Evolutionary conservation across 108 stramenopile species (phyloP).

Genomic region (Cyclotella atomus): DNA sequence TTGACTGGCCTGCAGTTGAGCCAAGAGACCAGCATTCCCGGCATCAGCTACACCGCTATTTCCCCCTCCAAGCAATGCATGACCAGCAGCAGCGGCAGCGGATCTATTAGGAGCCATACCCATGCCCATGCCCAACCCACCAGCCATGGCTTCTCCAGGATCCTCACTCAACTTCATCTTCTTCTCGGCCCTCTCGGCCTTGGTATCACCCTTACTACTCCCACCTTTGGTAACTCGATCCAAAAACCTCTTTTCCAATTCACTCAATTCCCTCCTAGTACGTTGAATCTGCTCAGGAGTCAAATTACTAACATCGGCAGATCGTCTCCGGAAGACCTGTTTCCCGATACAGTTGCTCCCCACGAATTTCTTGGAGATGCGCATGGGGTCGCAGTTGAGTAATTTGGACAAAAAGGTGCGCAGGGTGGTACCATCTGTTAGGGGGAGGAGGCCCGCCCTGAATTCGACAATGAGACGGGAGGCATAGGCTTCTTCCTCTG

Average conservation of each 20-base stretch:
- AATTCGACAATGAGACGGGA: conserved; percentile 93
- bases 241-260: conserved; percentile 92
- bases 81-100: background rate
- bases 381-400: conserved; percentile 98
- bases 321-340: conserved; percentile 93
- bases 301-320: conserved; percentile 91
- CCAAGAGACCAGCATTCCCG: conserved; percentile 18
- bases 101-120: background rate
- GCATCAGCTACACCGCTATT: conserved; percentile 67
- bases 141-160: background rate
- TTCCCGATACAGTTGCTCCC: conserved; percentile 97
- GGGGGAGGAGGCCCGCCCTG: conserved; percentile 89
- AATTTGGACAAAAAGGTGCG: conserved; percentile 94
- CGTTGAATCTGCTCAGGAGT: conserved; percentile 93
- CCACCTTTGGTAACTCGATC: conserved; percentile 81
- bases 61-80: conserved; percentile 21
- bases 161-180: conserved; percentile 6
- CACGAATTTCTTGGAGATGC: conserved; percentile 99
- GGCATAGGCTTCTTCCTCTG: conserved; percentile 96
- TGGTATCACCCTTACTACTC: background rate
- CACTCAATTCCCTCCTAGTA: conserved; percentile 83
- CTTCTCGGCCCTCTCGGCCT: conserved; percentile 1
- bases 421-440: conserved; percentile 96
- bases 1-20: conserved; percentile 44
- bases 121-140: background rate